Evolutionary conservation across 306 rosid genomes (phyloP).

Genomic region (Begonia loranthoides): DNA sequence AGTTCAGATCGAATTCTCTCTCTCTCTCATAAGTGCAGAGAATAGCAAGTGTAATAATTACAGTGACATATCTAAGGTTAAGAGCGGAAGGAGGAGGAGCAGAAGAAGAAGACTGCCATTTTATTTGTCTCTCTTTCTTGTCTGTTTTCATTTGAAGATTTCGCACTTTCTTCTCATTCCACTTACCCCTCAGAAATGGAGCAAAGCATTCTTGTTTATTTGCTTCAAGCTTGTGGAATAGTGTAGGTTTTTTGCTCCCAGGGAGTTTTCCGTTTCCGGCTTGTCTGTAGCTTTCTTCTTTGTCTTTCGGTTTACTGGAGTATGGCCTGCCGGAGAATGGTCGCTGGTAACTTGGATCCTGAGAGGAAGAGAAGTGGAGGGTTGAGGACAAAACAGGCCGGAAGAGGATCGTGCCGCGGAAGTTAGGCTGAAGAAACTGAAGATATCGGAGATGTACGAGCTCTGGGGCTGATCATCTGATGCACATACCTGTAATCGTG

Average conservation of each 20-base stretch:
- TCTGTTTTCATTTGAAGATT: no score
- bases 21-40: no score
- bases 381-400: constrained; percentile 89
- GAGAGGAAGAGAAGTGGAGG: constrained; percentile 77
- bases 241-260: constrained; percentile 24
- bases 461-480: constrained; percentile 18
- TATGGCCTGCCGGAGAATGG: constrained; percentile 56
- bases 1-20: no score
- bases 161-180: no score
- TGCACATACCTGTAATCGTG: constrained; percentile 9
- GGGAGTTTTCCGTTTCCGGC: background rate
- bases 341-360: constrained; percentile 57
- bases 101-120: no score
- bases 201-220: constrained; percentile 23
- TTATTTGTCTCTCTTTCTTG: no score
- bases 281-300: background rate
- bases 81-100: no score
- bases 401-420: constrained; percentile 98
- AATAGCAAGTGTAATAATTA: no score
- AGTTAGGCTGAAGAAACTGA: constrained; percentile 39
- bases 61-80: no score
- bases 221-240: constrained; percentile 64
- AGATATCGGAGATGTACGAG: constrained; percentile 25
- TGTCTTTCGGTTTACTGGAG: constrained; percentile 20
- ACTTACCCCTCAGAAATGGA: constrained; percentile 10